Base-by-base conservation (phyloP, 2,329 filamentous ascomycete species). In the Paraconiothyrium brasiliense region DNA sequence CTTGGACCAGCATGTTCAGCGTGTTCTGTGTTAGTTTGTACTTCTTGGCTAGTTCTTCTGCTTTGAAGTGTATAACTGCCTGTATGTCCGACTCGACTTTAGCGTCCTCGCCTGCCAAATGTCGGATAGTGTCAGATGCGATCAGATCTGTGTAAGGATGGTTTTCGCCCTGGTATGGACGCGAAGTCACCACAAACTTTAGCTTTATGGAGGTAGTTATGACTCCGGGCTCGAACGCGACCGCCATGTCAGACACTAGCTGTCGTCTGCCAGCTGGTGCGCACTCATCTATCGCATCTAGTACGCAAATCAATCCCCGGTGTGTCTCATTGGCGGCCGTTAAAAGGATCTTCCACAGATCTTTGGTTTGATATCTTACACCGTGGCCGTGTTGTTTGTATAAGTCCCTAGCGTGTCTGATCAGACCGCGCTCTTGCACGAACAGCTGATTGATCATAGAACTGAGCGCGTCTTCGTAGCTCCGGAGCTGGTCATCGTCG, bases 391-490 rank as follows among this genome's bases (percentile, higher is more conserved):
- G 49, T 16, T 22, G 30, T 22, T 48, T 37, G 41, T 49, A 50
- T 10, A 46, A 22, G 9, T 44, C 32, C 16, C 37, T 57, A 13
- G 46, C 54, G 20, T 41, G 46, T n/a, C 39, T 57, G 24, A 57
- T 39, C 5, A 57, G 37, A 22, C 46, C 27, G 14, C 54, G 54
- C 9, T 49, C 54, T n/a, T 57, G 44, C 9, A 48, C 13, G 11
- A 57, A 37, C 7, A 57, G 32, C 37, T 57, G 44, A 20, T 48
- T 41, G 2, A 57, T 48, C 11, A 57, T 39, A 1, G 20, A 48
- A 41, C 54, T 57, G 4, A 57, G 44, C 6, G 54, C 54, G 34
- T 57, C 54, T 13, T 57, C 54, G n/a, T 57, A 57, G 20, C 44
- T 48, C 6, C 54, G 54, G 14, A 57, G 41, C 20, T 50, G 54